Base-by-base conservation (phyloP, 441 rosid genomes). In the Hura crepitans region DNA sequence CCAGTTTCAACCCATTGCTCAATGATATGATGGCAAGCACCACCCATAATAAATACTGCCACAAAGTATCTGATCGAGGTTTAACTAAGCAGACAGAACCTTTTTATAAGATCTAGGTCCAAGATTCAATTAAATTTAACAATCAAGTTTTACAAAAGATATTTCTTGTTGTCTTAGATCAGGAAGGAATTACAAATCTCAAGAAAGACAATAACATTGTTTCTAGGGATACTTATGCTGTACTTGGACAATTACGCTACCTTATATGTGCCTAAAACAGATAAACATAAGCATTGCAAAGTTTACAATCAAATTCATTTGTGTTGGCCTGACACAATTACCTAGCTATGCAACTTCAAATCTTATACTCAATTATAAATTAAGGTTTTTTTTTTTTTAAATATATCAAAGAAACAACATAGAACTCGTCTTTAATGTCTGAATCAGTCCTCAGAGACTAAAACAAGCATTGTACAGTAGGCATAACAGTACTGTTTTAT, bases 1-100 rank as follows among this genome's bases (percentile, higher is more conserved):
- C 22, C 31, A 27, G 2, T 43, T 72, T 76, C n/a, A 46, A 60
- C 6, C 58, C 37, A 66, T 22, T 37, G 46, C 65, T 60, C 47
- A 31, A 49, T 47, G 35, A 8, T 59, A 46, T 47, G 50, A 10
- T 46, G 5, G 15, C 31, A 46, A 30, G 69, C 47, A 74, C 12
- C 58, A 46, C 3, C 3, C 43, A 68, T 2, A 1, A 10, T 58
- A 64, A 12, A 59, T 23, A 22, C 22, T 45, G 18, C 63, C 23
- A 33, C 9, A 11, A 53, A 1, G 42, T 20, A 50, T 50, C 33
- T 25, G 10, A 61, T 17, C 70, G 25, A n/a, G 14, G 31, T 15
- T 51, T 23, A 33, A 27, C 4, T 56, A 68, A 17, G 45, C 9
- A 18, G 62, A 14, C 61, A 12, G 43, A 33, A 61, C 43, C 69